These are phyloP conservation scores for Sporothrix schenckii DNA, from an alignment of 2,329 filamentous ascomycete species.

Conservation along the genomic window DNA sequence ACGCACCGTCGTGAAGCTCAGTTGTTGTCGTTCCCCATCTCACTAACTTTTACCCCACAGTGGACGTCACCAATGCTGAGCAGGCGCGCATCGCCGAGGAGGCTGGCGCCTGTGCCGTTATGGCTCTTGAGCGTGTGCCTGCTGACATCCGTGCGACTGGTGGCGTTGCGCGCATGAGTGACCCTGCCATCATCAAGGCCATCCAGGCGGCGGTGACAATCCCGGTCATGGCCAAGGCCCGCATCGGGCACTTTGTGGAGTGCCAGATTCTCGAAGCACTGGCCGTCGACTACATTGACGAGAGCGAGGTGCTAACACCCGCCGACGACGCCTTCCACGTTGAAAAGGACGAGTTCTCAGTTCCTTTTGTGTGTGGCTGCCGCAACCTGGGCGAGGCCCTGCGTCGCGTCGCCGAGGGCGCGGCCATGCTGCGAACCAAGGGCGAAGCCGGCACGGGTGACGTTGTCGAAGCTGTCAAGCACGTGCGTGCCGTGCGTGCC, in stretches of 20 bases:
- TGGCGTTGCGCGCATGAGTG: constrained; percentile 95
- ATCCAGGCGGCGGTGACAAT: constrained; percentile 96
- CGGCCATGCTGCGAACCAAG: constrained; percentile 98
- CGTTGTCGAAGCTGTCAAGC: constrained; percentile 92
- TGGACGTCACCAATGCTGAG: constrained; percentile 94
- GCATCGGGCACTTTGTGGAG: constrained; percentile 97
- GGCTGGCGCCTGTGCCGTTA: constrained; percentile 92
- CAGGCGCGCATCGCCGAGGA: constrained; percentile 97
- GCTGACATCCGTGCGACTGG: constrained; percentile 92
- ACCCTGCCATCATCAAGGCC: constrained; percentile 90
- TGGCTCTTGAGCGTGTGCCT: constrained; percentile 96
- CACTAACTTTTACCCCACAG: neutral
- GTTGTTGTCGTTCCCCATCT: neutral
- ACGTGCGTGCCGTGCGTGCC: constrained; percentile 87
- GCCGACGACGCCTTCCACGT: constrained; percentile 91
- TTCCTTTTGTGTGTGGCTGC: constrained; percentile 96
- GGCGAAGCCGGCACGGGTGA: constrained; percentile 97
- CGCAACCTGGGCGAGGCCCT: constrained; percentile 92
- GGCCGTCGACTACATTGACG: constrained; percentile 96
- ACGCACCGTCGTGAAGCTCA: neutral
- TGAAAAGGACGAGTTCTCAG: constrained; percentile 78
- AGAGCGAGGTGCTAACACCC: constrained; percentile 95
- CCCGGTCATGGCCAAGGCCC: constrained; percentile 97
- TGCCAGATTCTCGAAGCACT: constrained; percentile 97
- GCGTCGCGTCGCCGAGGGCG: constrained; percentile 85